phyloP scores from a whole-genome alignment of 1,284 basidiomycete species.

The Leccinum fallax region DNA sequence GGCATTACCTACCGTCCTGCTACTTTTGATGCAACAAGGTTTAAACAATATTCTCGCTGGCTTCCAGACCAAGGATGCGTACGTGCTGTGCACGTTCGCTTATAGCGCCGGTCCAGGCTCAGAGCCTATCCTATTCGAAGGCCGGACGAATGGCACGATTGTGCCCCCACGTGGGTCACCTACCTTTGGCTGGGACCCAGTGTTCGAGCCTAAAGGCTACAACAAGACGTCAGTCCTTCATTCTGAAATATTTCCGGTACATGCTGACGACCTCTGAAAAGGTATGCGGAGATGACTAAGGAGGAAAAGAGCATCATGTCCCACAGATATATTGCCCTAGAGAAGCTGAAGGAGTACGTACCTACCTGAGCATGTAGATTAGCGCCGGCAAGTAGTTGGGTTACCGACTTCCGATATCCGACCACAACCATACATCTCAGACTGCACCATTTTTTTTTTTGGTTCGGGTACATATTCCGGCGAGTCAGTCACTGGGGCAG shows the following conservation, averaged over 20 bases:
- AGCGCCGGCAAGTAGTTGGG: conserved; percentile 13
- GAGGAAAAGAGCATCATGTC: conserved; percentile 89
- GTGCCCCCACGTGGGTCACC: conserved; percentile 82
- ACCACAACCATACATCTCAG: conserved; percentile 12
- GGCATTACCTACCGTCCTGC: background rate
- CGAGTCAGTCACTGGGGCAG: background rate
- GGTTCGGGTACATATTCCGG: no score
- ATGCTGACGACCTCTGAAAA: conserved; percentile 35
- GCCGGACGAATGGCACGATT: conserved; percentile 85
- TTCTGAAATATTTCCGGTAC: background rate
- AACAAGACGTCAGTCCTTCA: conserved; percentile 67
- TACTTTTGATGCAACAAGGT: conserved; percentile 42
- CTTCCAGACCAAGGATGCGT: conserved; percentile 81
- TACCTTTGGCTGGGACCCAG: conserved; percentile 91
- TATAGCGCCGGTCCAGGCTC: conserved; percentile 84
- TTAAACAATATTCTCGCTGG: conserved; percentile 87
- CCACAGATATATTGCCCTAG: conserved; percentile 87
- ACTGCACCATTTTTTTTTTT: no score
- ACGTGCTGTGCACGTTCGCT: conserved; percentile 95
- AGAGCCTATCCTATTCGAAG: conserved; percentile 88
- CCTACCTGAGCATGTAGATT: conserved; percentile 35
- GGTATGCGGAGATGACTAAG: conserved; percentile 93
- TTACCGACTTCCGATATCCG: conserved; percentile 32
- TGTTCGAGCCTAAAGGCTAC: conserved; percentile 81
- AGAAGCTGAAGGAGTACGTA: conserved; percentile 69